These are phyloP conservation scores for Malassezia brasiliensis DNA, from an alignment of 1,284 basidiomycete species.

Conservation along the genomic window DNA sequence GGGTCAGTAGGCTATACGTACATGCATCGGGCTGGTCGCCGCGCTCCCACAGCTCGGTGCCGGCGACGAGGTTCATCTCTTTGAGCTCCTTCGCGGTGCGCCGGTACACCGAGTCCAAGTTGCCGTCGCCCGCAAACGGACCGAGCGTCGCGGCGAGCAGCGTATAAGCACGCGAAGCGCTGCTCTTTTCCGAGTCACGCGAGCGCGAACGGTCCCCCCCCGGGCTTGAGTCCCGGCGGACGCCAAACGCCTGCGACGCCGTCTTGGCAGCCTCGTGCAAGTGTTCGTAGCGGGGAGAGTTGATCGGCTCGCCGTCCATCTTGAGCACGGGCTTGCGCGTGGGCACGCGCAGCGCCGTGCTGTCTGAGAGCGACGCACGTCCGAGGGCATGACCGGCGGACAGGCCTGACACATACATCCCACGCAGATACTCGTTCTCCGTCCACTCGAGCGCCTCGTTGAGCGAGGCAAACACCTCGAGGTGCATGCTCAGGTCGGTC, in stretches of 20 bases:
- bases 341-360: slow-evolving; percentile 50
- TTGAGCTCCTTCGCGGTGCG: slow-evolving; percentile 63
- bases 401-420: slow-evolving; percentile 47
- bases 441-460: slow-evolving; percentile 89
- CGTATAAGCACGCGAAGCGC: not conserved
- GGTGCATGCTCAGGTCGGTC: slow-evolving; percentile 46
- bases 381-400: slow-evolving; percentile 45
- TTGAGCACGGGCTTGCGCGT: slow-evolving; percentile 35
- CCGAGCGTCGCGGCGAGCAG: slow-evolving; percentile 11
- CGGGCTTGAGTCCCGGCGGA: not conserved
- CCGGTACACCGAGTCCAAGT: slow-evolving; percentile 40
- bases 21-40: slow-evolving; percentile 64
- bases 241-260: slow-evolving; percentile 13
- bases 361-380: slow-evolving; percentile 47
- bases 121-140: slow-evolving; percentile 1
- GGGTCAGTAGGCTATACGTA: not conserved
- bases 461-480: slow-evolving; percentile 68
- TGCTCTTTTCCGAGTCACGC: not conserved
- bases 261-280: slow-evolving; percentile 63
- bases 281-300: slow-evolving; percentile 65
- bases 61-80: slow-evolving; percentile 56
- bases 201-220: not conserved
- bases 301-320: slow-evolving; percentile 57
- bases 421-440: slow-evolving; percentile 48
- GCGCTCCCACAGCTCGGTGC: slow-evolving; percentile 62